These are phyloP conservation scores for Ophiocordyceps camponoti-saundersi DNA, from an alignment of 2,329 filamentous ascomycete species.

Conservation along the genomic window DNA sequence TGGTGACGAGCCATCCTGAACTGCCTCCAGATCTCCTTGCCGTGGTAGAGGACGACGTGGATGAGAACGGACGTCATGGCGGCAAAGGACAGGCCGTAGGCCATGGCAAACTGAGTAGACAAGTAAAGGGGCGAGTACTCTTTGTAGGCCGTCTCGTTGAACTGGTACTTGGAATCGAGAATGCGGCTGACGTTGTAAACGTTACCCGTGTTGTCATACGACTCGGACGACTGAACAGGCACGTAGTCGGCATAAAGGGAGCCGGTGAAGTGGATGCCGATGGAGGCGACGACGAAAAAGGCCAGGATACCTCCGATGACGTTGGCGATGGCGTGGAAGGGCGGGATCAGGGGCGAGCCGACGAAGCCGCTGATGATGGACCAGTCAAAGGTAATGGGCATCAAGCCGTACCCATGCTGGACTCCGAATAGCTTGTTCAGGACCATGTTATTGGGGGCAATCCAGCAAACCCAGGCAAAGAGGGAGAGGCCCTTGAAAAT, in stretches of 20 bases:
- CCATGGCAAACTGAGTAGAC: constrained; percentile 41
- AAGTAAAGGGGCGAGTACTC: constrained; percentile 50
- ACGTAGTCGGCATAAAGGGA: constrained; percentile 42
- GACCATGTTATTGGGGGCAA: constrained; percentile 41
- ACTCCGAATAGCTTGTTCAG: constrained; percentile 48
- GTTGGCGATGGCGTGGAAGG: constrained; percentile 38
- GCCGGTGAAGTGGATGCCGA: constrained; percentile 40
- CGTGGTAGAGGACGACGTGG: constrained; percentile 38
- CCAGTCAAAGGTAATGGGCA: constrained; percentile 44
- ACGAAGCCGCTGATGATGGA: constrained; percentile 29
- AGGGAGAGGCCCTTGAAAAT: constrained; percentile 45
- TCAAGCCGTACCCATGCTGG: constrained; percentile 37
- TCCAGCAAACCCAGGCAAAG: constrained; percentile 45
- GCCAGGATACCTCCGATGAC: constrained; percentile 33
- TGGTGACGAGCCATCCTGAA: constrained; percentile 36
- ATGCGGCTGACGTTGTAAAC: constrained; percentile 45
- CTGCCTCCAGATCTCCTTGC: constrained; percentile 35
- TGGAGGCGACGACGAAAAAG: constrained; percentile 39
- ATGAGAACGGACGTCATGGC: constrained; percentile 43
- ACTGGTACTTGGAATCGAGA: constrained; percentile 34
- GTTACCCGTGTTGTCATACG: constrained; percentile 46
- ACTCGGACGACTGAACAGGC: constrained; percentile 41
- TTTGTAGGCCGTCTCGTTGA: constrained; percentile 43
- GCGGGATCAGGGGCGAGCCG: constrained; percentile 31
- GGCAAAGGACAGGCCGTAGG: constrained; percentile 51